Evolutionary conservation across 345 rosid species (phyloP).

Genomic region (Eucalyptus sideroxylon): DNA sequence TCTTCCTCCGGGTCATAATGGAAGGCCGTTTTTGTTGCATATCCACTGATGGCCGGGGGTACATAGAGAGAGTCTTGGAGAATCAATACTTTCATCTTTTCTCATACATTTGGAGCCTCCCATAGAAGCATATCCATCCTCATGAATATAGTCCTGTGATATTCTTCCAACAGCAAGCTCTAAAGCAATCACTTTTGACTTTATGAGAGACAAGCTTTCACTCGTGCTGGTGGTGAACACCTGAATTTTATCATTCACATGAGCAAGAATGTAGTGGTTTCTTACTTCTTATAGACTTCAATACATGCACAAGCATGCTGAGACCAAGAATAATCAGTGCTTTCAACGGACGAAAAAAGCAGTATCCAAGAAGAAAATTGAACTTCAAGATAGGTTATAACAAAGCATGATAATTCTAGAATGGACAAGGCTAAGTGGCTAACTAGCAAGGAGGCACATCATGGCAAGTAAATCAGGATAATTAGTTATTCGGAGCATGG

Average conservation of each 20-base stretch:
- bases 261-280: not conserved
- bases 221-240: conserved; percentile 53
- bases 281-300: not conserved
- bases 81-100: conserved; percentile 35
- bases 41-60: conserved; percentile 58
- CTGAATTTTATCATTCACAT: conserved; percentile 16
- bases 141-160: conserved; percentile 19
- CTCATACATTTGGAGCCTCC: conserved; percentile 29
- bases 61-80: conserved; percentile 58
- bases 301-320: not conserved
- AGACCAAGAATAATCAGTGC: not conserved
- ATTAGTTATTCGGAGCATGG: not conserved
- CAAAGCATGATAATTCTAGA: not conserved
- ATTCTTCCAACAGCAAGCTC: conserved; percentile 63
- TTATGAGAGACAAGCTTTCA: conserved; percentile 52
- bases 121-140: conserved; percentile 22
- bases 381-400: not conserved
- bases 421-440: not conserved
- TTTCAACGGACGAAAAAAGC: not conserved
- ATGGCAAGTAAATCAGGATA: not conserved
- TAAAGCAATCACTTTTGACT: conserved; percentile 65
- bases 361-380: not conserved
- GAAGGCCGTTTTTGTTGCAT: conserved; percentile 37
- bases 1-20: conserved; percentile 25
- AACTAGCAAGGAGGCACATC: not conserved